Percentiles rank a stretch among this genome's conserved stretches.
Evolutionary conservation across 345 rosid genomes (phyloP).

Genomic region (Gynandropsis gynandra): DNA sequence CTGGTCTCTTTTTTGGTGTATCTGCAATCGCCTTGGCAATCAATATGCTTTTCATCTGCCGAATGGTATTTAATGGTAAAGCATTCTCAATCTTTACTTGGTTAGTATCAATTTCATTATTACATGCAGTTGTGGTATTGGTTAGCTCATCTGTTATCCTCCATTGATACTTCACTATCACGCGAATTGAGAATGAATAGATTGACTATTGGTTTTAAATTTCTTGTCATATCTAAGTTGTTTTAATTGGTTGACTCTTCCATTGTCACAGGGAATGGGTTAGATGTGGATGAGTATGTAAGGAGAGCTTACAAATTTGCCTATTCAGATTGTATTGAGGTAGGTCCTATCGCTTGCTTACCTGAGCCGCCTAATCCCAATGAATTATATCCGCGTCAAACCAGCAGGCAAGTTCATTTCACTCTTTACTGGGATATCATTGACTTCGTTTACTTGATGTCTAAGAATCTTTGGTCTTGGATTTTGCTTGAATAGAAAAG

Average conservation of each 20-base stretch:
- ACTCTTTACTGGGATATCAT: conserved; percentile 11
- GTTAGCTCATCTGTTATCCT: conserved; percentile 7
- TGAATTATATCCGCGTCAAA: conserved; percentile 91
- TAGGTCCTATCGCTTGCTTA: conserved; percentile 83
- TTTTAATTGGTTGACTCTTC: conserved; percentile 14
- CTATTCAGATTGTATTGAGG: conserved; percentile 89
- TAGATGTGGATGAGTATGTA: conserved; percentile 98
- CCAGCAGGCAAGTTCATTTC: conserved; percentile 54
- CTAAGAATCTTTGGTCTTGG: conserved; percentile 12
- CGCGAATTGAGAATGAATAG: not conserved
- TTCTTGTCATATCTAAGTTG: not conserved
- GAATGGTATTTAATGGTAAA: conserved; percentile 96
- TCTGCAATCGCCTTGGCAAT: conserved; percentile 96
- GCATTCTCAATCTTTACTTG: conserved; percentile 22
- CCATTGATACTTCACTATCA: not conserved
- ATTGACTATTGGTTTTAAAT: not conserved
- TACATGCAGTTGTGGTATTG: conserved; percentile 15
- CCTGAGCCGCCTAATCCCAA: conserved; percentile 97
- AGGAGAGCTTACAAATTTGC: conserved; percentile 97
- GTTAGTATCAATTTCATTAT: conserved; percentile 8
- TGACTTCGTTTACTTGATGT: conserved; percentile 11
- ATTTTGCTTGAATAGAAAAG: not conserved
- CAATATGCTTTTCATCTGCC: conserved; percentile 97
- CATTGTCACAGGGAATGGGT: conserved; percentile 71
- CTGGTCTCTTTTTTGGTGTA: conserved; percentile 98